Conservation (phyloP, 495 filamentous ascomycete species). For the Penicillium cosmopolitanum region DNA sequence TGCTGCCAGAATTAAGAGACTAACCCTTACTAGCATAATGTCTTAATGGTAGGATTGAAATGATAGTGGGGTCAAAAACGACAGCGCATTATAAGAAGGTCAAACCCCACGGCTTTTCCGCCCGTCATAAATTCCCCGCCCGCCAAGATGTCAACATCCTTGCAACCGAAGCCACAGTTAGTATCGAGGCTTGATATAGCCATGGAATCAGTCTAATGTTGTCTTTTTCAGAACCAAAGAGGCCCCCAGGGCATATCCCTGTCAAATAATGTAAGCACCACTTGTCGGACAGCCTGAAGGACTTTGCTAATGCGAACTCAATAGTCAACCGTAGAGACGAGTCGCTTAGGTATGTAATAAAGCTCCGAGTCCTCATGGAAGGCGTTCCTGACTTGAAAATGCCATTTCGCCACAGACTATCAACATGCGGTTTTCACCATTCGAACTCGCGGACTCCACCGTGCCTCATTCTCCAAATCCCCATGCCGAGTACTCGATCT, state of each 20-base stretch:
- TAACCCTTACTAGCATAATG: no score
- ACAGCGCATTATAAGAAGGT: neutral
- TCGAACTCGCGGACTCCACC: neutral
- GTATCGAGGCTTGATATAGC: no score
- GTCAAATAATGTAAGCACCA: neutral
- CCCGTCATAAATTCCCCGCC: neutral
- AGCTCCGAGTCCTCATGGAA: no score
- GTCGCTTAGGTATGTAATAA: conserved; percentile 1
- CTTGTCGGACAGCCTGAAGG: neutral
- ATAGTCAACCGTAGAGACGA: neutral
- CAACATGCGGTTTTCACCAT: neutral
- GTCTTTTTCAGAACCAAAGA: neutral
- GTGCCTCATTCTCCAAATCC: neutral
- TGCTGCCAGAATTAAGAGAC: no score
- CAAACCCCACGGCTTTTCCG: neutral
- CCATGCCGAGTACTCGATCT: neutral
- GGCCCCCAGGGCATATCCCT: neutral
- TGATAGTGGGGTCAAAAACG: neutral
- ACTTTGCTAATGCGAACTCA: neutral
- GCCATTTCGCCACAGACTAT: no score
- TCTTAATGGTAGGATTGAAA: no score
- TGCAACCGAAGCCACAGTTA: no score
- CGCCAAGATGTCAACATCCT: conserved; percentile 1
- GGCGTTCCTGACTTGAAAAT: no score
- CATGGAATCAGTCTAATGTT: neutral